Conservation (phyloP, 169 alveolate genomes). For the Plasmodium gallinaceum region DNA sequence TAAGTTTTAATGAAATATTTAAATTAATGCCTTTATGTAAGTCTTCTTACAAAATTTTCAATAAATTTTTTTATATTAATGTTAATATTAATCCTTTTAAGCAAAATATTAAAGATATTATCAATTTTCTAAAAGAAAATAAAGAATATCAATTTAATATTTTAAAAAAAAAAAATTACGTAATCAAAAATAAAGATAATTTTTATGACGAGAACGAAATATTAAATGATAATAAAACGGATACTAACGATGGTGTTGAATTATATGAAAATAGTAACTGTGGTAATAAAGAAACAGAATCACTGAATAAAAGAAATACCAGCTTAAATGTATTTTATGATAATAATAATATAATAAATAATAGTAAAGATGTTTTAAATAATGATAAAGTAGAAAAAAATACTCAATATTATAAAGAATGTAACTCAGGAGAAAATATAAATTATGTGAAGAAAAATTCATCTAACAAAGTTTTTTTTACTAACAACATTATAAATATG, state of each 20-base stretch:
- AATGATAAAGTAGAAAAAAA: background rate
- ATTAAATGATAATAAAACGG: background rate
- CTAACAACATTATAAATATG: conserved; percentile 53
- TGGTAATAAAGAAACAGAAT: background rate
- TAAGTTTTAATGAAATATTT: conserved; percentile 44
- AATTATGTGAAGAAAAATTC: background rate
- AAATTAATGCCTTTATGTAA: conserved; percentile 72
- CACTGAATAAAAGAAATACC: background rate
- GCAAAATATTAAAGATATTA: conserved; percentile 59
- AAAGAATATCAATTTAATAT: conserved; percentile 69
- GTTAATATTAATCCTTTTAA: conserved; percentile 73
- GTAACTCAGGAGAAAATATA: background rate
- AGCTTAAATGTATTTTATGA: background rate
- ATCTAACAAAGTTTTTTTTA: conserved; percentile 12
- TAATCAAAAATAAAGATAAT: background rate
- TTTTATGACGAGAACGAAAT: conserved; percentile 17
- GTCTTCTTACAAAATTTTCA: conserved; percentile 40
- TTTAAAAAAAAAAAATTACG: conserved; percentile 10
- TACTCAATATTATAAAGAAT: background rate
- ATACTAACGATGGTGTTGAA: background rate
- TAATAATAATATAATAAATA: background rate
- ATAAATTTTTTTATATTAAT: conserved; percentile 30
- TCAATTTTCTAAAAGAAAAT: conserved; percentile 39
- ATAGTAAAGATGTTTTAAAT: background rate
- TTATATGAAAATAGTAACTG: background rate